Evolutionary conservation across 2,329 filamentous ascomycete genomes (phyloP), one percentile per base, ranked within the genome.

Genomic region (Aspergillus luchuensis): DNA sequence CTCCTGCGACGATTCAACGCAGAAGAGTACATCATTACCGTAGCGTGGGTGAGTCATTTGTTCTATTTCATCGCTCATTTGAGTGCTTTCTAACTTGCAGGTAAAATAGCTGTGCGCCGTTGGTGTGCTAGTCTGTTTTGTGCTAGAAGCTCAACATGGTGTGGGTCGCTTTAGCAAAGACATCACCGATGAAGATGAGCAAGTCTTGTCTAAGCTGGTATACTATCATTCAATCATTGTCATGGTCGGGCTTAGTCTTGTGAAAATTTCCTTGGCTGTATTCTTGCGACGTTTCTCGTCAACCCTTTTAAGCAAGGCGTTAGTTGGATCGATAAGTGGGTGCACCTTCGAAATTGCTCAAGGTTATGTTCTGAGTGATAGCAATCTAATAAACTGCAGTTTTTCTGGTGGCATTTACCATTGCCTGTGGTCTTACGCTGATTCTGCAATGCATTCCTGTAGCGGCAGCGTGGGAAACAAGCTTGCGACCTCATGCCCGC

Each of bases 391-490:
- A 1, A 0, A 75, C 81, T 76, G 1, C 78, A 63, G 61, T 54
- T 15, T 63, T 63, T 21, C 48, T 63, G 8, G 21, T 59, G 15
- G 15, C 57, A 8, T 63, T 63, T 15, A 63, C 76, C 1, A 57
- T 82, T 5, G 72, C 75, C 8, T 82, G 80, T 65, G 68, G 74
- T 4, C 71, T 76, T n/a, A 82, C 81, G 2, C 67, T 84, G 45
- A 75, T 83, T 15, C 81, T 83, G 65, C 75, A 80, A 56, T 84
- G 82, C 61, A 57, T 76, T 19, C 81, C 81, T 0, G 71, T 83
- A 5, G 54, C 67, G 11, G 80, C 81, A 8, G 72, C 73, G 0
- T 84, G 82, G 82, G 72, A 82, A 59, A 63, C 68, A 8, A 61
- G 63, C 2, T 58, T 78, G 1, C 70, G 71, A n/a, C 70, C 73